Conservation (phyloP, 2,329 filamentous ascomycete species). For the Zopfia rhizophila region DNA sequence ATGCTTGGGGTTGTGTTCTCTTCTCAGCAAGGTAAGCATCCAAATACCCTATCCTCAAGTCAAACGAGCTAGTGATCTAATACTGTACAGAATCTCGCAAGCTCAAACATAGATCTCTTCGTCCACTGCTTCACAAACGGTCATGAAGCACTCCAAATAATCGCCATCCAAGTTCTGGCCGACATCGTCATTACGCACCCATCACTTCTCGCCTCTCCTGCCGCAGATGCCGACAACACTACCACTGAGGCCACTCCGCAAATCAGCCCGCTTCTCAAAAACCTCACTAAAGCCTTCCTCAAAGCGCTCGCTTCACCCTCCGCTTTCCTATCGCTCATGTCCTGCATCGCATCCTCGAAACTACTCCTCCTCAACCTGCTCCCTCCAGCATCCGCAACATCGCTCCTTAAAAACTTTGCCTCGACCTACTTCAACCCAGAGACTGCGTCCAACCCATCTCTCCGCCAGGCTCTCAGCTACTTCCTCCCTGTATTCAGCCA, state of each 20-base stretch:
- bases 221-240: slow-evolving; percentile 48
- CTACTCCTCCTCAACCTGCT: slow-evolving; percentile 82
- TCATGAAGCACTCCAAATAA: slow-evolving; percentile 88
- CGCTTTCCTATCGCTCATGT: slow-evolving; percentile 81
- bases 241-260: slow-evolving; percentile 51
- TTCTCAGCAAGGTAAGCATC: slow-evolving; percentile 79
- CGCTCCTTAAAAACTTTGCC: slow-evolving; percentile 83
- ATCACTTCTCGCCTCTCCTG: slow-evolving; percentile 74
- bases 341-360: slow-evolving; percentile 84
- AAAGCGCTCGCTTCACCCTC: slow-evolving; percentile 75
- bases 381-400: slow-evolving; percentile 62
- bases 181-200: slow-evolving; percentile 94
- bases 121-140: slow-evolving; percentile 97
- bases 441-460: slow-evolving; percentile 79
- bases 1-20: slow-evolving; percentile 88
- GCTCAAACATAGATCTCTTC: slow-evolving; percentile 92
- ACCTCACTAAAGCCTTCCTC: slow-evolving; percentile 85
- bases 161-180: slow-evolving; percentile 88
- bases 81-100: slow-evolving; percentile 74
- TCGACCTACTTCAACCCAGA: slow-evolving; percentile 90
- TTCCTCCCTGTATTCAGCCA: slow-evolving; percentile 96
- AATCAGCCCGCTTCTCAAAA: slow-evolving; percentile 60
- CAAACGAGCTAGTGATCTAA: neutral
- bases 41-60: neutral
- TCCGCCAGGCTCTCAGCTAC: slow-evolving; percentile 89